Percentiles rank a stretch among this genome's conserved stretches.
phyloP scores from a whole-genome alignment of 2,329 filamentous ascomycete species.

The Pseudonectria buxi region DNA sequence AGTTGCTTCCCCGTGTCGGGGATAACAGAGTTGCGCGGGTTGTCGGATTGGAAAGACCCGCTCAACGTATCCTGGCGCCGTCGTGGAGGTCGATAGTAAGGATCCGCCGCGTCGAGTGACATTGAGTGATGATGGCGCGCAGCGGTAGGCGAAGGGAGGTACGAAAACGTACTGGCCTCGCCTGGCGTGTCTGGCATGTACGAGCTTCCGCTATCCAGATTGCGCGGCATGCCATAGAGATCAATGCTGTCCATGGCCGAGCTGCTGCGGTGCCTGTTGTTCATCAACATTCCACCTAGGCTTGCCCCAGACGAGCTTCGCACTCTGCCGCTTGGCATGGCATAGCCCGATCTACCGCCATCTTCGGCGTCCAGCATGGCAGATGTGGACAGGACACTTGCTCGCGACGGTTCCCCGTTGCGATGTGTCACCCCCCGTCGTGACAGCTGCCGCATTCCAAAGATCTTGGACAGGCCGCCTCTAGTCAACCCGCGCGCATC shows the following conservation, averaged over 20 bases:
- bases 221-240: slow-evolving; percentile 37
- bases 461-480: slow-evolving; percentile 82
- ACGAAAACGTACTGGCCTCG: slow-evolving; percentile 66
- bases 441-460: slow-evolving; percentile 83
- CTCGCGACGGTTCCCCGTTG: slow-evolving; percentile 54
- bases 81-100: slow-evolving; percentile 83
- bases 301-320: slow-evolving; percentile 57
- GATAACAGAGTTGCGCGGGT: slow-evolving; percentile 21
- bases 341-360: slow-evolving; percentile 55
- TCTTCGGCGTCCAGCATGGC: slow-evolving; percentile 70
- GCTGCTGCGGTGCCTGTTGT: slow-evolving; percentile 44
- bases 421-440: slow-evolving; percentile 62
- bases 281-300: slow-evolving; percentile 41
- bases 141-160: slow-evolving; percentile 52
- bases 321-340: slow-evolving; percentile 46
- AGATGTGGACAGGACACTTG: slow-evolving; percentile 75
- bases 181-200: slow-evolving; percentile 68
- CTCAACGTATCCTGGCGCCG: slow-evolving; percentile 57
- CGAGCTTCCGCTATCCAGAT: slow-evolving; percentile 54
- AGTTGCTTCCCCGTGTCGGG: slow-evolving; percentile 28
- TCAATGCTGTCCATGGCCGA: slow-evolving; percentile 49
- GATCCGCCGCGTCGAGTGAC: slow-evolving; percentile 55
- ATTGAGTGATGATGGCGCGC: slow-evolving; percentile 39
- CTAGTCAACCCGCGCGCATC: slow-evolving; percentile 61
- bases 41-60: slow-evolving; percentile 27